Evolutionary conservation across 169 alveolate species (phyloP), one percentile per base, ranked within the genome.

Genomic region (Plasmodium gaboni): DNA sequence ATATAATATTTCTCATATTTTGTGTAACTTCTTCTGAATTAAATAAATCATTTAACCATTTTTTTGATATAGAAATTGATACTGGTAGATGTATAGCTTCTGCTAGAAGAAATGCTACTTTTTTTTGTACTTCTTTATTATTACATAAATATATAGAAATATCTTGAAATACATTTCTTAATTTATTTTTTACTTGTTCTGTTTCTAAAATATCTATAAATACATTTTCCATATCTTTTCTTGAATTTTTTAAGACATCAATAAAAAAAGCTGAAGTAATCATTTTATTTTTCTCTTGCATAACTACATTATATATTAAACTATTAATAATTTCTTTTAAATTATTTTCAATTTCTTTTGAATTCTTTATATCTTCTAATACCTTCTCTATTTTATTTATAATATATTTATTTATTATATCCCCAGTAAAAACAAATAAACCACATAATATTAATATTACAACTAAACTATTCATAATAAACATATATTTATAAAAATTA

Each of bases 71-170:
- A 17, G 17, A 24, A 0, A 74, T 63, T 1, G 88, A 69, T 13
- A 44, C 61, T 6, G 88, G 88, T 12, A 63, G 8, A 48, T 74
- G 76, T n/a, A 74, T 74, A 1, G 88, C 38, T 17, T 61, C 68
- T 32, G 74, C 22, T 26, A 74, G 17, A 13, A 74, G 28, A 32
- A 6, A 48, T n/a, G 63, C 63, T 0, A 60, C 65, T 5, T 48
- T 46, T 51, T 48, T 74, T 22, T 74, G 88, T 5, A 74, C 38
- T 1, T 74, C 68, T 13, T 74, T 50, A 63, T 74, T 74, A 48
- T 63, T 74, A 48, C 71, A 63, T 2, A 74, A 22, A 28, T 60
- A 74, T 8, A 13, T 46, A 12, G 68, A 24, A 0, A 74, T 15
- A 10, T 74, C 88, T 10, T 22, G 1, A 38, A 64, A 24, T 7